These are phyloP conservation scores for Podaxis sp. DNA, from an alignment of 768 basidiomycete genomes.

Conservation along the genomic window DNA sequence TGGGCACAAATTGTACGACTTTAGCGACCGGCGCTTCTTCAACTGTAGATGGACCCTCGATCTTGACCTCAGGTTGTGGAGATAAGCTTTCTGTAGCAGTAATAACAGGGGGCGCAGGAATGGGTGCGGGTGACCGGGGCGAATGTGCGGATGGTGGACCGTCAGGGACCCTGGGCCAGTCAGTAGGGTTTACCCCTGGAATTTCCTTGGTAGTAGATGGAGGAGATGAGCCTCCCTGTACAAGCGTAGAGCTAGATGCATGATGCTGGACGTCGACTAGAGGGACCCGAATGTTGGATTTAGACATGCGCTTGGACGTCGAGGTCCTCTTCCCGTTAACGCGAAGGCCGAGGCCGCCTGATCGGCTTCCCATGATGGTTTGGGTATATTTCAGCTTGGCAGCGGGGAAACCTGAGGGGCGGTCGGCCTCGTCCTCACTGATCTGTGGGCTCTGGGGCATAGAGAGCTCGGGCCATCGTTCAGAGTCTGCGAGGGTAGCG, in stretches of 20 bases:
- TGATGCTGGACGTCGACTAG: conserved; percentile 26
- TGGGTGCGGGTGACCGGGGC: neutral
- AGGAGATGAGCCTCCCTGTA: conserved; percentile 24
- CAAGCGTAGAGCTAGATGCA: conserved; percentile 18
- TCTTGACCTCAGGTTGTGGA: conserved; percentile 31
- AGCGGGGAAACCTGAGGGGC: conserved; percentile 43
- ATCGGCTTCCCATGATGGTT: conserved; percentile 79
- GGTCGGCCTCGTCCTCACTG: conserved; percentile 63
- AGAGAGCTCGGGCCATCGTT: conserved; percentile 83
- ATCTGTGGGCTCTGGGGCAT: conserved; percentile 67
- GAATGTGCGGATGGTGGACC: conserved; percentile 5
- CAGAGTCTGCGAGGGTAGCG: conserved; percentile 70
- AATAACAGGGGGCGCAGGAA: neutral
- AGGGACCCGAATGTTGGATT: conserved; percentile 21
- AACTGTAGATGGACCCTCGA: conserved; percentile 34
- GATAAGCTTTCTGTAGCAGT: conserved; percentile 17
- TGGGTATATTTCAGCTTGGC: conserved; percentile 74
- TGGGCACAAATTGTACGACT: conserved; percentile 63
- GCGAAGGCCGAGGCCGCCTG: conserved; percentile 73
- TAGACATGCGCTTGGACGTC: conserved; percentile 45
- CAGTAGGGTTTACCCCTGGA: conserved; percentile 21
- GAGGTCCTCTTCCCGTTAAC: conserved; percentile 62
- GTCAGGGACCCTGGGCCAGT: conserved; percentile 27
- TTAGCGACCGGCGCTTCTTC: conserved; percentile 46
- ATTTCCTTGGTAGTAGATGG: conserved; percentile 22